phyloP scores from a whole-genome alignment of 768 basidiomycete genomes.

The Trametes villosa region DNA sequence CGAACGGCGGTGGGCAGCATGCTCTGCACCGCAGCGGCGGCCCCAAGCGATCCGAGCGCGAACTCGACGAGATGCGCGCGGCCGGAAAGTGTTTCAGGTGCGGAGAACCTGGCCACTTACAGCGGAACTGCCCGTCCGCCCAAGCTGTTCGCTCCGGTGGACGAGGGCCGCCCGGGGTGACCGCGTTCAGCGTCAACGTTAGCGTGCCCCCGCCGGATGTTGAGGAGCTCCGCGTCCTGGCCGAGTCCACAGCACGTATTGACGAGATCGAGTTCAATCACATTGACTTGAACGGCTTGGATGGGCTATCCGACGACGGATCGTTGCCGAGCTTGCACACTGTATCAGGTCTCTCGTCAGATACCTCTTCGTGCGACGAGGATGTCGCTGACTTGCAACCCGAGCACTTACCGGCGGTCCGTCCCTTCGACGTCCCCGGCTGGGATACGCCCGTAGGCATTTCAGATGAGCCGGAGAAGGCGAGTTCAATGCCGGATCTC shows the following conservation, averaged over 20 bases:
- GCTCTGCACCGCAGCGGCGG: not conserved
- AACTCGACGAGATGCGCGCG: not conserved
- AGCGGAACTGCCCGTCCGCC: not conserved
- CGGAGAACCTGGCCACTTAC: not conserved
- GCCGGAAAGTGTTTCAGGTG: not conserved
- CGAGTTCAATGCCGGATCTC: too few relatives aligned
- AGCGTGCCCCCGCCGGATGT: not conserved
- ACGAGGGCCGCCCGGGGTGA: not conserved
- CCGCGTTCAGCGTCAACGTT: not conserved
- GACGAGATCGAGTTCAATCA: not conserved
- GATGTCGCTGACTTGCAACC: too few relatives aligned
- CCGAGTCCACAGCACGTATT: not conserved
- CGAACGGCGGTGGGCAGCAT: not conserved
- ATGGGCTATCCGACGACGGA: too few relatives aligned
- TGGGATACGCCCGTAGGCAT: too few relatives aligned
- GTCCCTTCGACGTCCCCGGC: too few relatives aligned
- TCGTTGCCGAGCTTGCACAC: too few relatives aligned
- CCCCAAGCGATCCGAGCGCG: not conserved
- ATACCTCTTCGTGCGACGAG: too few relatives aligned
- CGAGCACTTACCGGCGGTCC: too few relatives aligned
- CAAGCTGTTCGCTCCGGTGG: not conserved
- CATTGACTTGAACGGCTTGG: not conserved
- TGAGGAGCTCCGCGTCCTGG: not conserved
- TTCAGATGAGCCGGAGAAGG: too few relatives aligned
- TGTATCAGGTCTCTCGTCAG: too few relatives aligned